Evolutionary conservation across 768 basidiomycete genomes (phyloP).

Genomic region (Suillus plorans): DNA sequence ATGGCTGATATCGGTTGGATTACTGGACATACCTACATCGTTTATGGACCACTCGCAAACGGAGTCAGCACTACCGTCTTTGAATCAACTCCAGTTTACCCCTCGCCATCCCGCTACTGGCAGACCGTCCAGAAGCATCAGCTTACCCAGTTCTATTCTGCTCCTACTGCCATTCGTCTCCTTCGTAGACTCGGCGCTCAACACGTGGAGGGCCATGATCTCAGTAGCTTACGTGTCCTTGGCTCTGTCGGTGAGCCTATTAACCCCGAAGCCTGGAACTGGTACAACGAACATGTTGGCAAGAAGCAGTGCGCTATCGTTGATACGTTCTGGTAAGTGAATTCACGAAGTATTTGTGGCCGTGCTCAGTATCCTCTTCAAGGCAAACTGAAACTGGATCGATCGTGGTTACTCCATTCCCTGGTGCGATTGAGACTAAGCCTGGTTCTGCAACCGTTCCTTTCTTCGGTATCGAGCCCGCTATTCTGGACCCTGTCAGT

Average conservation of each 20-base stretch:
- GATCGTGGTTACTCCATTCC: slow-evolving; percentile 93
- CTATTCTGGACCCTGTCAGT: slow-evolving; percentile 79
- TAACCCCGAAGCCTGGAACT: slow-evolving; percentile 98
- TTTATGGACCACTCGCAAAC: slow-evolving; percentile 91
- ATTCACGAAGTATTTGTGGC: neutral
- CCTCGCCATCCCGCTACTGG: slow-evolving; percentile 96
- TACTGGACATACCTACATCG: slow-evolving; percentile 95
- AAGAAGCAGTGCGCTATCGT: slow-evolving; percentile 87
- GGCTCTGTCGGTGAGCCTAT: slow-evolving; percentile 98
- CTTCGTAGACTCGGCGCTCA: slow-evolving; percentile 83
- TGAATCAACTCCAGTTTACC: slow-evolving; percentile 96
- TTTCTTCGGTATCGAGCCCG: slow-evolving; percentile 93
- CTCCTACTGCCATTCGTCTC: slow-evolving; percentile 93
- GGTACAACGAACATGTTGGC: slow-evolving; percentile 97
- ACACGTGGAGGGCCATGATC: slow-evolving; percentile 81
- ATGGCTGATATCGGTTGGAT: slow-evolving; percentile 99
- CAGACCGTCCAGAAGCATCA: slow-evolving; percentile 90
- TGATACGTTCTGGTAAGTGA: slow-evolving; percentile 78
- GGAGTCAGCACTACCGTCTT: slow-evolving; percentile 88
- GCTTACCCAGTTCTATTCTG: slow-evolving; percentile 94
- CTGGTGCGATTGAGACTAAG: slow-evolving; percentile 94
- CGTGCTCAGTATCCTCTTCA: neutral
- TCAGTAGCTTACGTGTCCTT: slow-evolving; percentile 80
- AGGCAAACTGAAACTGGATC: slow-evolving; percentile 99
- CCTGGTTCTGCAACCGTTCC: slow-evolving; percentile 96